phyloP scores from a whole-genome alignment of 1,139 yeast genomes.

The Nakaseomyces nivariensis region DNA sequence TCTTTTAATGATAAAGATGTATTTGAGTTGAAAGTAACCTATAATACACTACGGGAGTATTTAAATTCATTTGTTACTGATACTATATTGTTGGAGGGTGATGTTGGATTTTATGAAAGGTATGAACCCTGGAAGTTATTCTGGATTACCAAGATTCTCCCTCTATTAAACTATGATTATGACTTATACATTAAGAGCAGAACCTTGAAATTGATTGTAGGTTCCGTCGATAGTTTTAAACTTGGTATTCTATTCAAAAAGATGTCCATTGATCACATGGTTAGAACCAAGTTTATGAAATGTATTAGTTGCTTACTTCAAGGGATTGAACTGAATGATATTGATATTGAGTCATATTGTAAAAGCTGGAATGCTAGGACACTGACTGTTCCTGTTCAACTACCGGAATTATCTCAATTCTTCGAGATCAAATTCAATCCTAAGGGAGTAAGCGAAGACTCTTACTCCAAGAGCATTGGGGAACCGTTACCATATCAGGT shows the following conservation, averaged over 20 bases:
- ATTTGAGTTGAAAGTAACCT: constrained; percentile 17
- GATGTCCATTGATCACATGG: constrained; percentile 9
- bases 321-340: constrained; percentile 16
- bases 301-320: constrained; percentile 11
- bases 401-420: constrained; percentile 20
- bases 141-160: constrained; percentile 19
- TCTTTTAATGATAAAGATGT: constrained; percentile 14
- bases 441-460: neutral
- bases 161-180: constrained; percentile 18
- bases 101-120: constrained; percentile 16
- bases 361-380: constrained; percentile 12
- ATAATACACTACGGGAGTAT: constrained; percentile 22
- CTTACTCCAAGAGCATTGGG: constrained; percentile 11
- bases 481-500: constrained; percentile 15
- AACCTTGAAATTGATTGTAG: constrained; percentile 7
- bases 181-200: constrained; percentile 10
- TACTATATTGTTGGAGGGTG: constrained; percentile 20
- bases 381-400: constrained; percentile 22
- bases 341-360: constrained; percentile 15
- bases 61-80: constrained; percentile 23
- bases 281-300: constrained; percentile 10
- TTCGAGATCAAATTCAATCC: constrained; percentile 15
- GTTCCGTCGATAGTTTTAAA: constrained; percentile 6
- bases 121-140: constrained; percentile 19
- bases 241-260: constrained; percentile 6